Base-by-base conservation (phyloP, 2,329 filamentous ascomycete genomes). In the Sporothrix protearum region DNA sequence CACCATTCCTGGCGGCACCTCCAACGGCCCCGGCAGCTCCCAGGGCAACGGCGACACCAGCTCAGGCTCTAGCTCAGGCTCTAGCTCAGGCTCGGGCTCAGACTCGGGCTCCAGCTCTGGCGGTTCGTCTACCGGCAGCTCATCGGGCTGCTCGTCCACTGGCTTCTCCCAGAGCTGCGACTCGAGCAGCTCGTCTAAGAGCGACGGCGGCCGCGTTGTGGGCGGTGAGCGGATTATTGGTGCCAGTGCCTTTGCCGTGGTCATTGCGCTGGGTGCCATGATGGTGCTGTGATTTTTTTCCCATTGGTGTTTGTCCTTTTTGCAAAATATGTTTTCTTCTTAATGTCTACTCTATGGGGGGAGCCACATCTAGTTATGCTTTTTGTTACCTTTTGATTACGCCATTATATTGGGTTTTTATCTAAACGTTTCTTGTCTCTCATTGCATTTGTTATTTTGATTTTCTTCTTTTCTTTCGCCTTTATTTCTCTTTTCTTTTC, bases 161-260 rank as follows among this genome's bases (percentile, higher is more conserved):
- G 79, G 78, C 64, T 86, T 85, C 75, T 78, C 80, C 71, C 82
- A 85, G 75, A 75, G 78, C 71, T 84, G 82, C 75, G 76, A 76
- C 73, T 71, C 67, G 45, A 71, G 73, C 71, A 59, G 72, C 45
- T 78, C 78, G 71, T 77, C 77, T 10, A 83, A 80, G 63, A 77
- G 75, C 63, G 75, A 77, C n/a, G 76, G 76, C 19, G 74, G 73
- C 25, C 73, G 78, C 68, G 72, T 74, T 19, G 74, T 71, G 14
- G 69, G 73, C 66, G 74, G 75, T 25, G 76, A 79, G 68, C 73
- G 77, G 63, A 75, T 77, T 33, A 72, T 79, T 19, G 78, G 79
- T 1, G 78, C 77, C n/a, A 81, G 80, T 68, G 80, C 78, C 3
- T 78, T 82, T 70, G 80, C 80, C 3, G 80, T 78, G 10, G 75